A percentile compares a stretch with the other conserved stretches of the same genome.
phyloP scores from a whole-genome alignment of 2,329 filamentous ascomycete genomes.

The Botrytis pseudocinerea region DNA sequence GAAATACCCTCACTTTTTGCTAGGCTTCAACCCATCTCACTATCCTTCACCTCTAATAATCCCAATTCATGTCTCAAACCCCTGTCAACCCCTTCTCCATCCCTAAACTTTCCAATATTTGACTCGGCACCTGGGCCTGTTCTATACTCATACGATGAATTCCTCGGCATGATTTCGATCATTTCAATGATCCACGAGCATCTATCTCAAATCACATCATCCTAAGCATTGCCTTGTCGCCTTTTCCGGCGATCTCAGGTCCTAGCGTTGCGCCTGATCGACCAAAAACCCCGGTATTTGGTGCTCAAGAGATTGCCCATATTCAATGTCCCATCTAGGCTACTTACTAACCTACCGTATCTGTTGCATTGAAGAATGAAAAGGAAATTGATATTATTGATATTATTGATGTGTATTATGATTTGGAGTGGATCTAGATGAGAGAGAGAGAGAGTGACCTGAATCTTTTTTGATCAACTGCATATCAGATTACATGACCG shows the following conservation, averaged over 20 bases:
- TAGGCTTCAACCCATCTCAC: conserved; percentile 10
- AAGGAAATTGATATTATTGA: conserved; percentile 21
- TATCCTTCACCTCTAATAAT: neutral
- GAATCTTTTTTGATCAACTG: conserved; percentile 3
- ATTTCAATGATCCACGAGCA: conserved; percentile 13
- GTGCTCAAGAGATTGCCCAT: conserved; percentile 20
- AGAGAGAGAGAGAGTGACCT: conserved; percentile 1
- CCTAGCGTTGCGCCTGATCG: conserved; percentile 34
- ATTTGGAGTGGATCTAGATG: conserved; percentile 11
- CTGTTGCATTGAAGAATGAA: conserved; percentile 12
- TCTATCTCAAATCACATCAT: conserved; percentile 19
- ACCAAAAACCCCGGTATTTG: conserved; percentile 23
- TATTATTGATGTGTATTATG: conserved; percentile 13
- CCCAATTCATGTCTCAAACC: conserved; percentile 13
- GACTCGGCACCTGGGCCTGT: neutral
- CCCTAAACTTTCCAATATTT: conserved; percentile 10
- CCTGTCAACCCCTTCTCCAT: conserved; percentile 3
- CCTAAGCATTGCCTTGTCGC: conserved; percentile 35
- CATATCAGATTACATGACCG: conserved; percentile 10
- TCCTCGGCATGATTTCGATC: conserved; percentile 4
- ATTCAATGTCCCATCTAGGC: conserved; percentile 5
- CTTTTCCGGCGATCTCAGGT: conserved; percentile 33
- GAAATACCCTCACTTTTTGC: neutral
- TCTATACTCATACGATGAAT: neutral
- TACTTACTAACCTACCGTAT: conserved; percentile 5